Percentiles rank a stretch among this genome's conserved stretches.
Conservation (phyloP, 352 stramenopile species). For the Globisporangium perplexum region DNA sequence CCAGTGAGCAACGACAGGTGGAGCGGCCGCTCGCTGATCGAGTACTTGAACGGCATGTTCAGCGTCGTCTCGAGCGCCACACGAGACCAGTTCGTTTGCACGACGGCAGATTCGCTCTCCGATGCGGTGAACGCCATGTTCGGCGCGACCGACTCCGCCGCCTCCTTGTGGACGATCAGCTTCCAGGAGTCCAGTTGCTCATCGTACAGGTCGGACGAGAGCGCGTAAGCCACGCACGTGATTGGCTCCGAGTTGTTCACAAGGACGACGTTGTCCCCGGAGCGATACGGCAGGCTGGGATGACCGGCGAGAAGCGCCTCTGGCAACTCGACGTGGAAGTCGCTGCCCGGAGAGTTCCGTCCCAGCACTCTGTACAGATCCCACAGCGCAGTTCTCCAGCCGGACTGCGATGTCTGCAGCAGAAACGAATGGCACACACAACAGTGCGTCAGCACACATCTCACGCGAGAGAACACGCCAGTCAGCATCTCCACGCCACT, state of each 20-base stretch:
- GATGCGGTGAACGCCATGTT: conserved; percentile 1
- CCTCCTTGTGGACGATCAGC: conserved; percentile 43
- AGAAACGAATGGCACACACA: neutral
- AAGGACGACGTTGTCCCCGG: conserved; percentile 86
- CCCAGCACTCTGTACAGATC: conserved; percentile 66
- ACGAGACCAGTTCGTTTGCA: conserved; percentile 69
- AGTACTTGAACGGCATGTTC: conserved; percentile 62
- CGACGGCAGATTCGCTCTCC: neutral
- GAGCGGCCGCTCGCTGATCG: conserved; percentile 43
- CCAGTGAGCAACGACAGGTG: conserved; percentile 54
- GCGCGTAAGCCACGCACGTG: conserved; percentile 93
- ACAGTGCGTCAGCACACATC: neutral
- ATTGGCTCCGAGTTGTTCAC: conserved; percentile 93
- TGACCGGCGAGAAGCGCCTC: conserved; percentile 67
- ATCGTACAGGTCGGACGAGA: conserved; percentile 89
- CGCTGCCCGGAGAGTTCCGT: conserved; percentile 47
- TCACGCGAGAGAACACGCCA: neutral
- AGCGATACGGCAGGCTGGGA: conserved; percentile 84
- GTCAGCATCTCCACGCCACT: conserved; percentile 11
- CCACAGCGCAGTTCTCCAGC: conserved; percentile 62
- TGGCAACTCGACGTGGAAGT: conserved; percentile 72
- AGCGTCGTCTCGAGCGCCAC: conserved; percentile 45
- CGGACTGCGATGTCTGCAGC: conserved; percentile 17
- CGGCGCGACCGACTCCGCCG: conserved; percentile 16
- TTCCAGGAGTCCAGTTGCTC: conserved; percentile 67